phyloP scores from a whole-genome alignment of 768 basidiomycete species.

The Lepiota venenata region DNA sequence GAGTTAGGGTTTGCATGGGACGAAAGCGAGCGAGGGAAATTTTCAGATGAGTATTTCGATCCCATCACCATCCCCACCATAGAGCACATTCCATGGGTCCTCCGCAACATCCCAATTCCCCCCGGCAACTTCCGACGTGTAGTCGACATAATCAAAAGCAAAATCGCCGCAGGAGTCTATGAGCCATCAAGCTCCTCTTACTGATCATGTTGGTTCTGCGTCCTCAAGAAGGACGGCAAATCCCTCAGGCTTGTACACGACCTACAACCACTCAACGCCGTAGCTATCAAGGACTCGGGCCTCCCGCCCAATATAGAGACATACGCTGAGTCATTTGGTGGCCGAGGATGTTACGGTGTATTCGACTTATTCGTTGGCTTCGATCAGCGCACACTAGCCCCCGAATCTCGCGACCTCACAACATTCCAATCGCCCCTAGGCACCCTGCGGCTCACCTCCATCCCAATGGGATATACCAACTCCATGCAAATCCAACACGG shows the following conservation, averaged over 20 bases:
- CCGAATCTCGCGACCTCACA: conserved; percentile 30
- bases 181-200: conserved; percentile 13
- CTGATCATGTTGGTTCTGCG: conserved; percentile 17
- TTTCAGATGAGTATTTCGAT: conserved; percentile 21
- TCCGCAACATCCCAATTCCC: conserved; percentile 29
- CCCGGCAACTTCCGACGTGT: conserved; percentile 24
- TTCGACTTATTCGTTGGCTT: conserved; percentile 29
- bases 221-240: conserved; percentile 17
- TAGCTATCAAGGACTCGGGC: conserved; percentile 16
- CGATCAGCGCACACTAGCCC: conserved; percentile 27
- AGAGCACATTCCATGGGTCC: conserved; percentile 27
- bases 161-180: conserved; percentile 13
- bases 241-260: conserved; percentile 17
- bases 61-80: conserved; percentile 23
- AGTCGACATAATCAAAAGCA: conserved; percentile 21
- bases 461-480: conserved; percentile 33
- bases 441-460: conserved; percentile 21
- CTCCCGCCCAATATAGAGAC: conserved; percentile 15
- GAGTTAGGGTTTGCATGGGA: conserved; percentile 30
- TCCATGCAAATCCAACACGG: conserved; percentile 28
- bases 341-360: conserved; percentile 4
- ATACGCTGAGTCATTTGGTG: conserved; percentile 16
- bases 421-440: conserved; percentile 36
- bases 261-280: conserved; percentile 17
- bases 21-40: conserved; percentile 25